phyloP scores from a whole-genome alignment of 2,329 filamentous ascomycete genomes.

The Trichoderma sp. region DNA sequence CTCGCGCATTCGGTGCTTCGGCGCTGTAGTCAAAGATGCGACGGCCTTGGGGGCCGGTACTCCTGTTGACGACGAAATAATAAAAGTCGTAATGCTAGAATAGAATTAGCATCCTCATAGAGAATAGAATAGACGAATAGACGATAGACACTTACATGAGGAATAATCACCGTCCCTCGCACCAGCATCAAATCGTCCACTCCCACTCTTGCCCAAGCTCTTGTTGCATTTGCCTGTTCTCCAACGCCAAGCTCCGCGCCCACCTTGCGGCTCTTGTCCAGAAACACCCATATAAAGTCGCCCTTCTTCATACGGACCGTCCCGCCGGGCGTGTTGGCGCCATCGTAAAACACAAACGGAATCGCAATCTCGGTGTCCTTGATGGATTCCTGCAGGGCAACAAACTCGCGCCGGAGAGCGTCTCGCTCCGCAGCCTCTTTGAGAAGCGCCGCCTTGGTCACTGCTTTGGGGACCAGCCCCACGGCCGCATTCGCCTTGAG shows the following conservation, averaged over 20 bases:
- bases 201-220: slow-evolving; percentile 89
- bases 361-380: slow-evolving; percentile 88
- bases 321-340: slow-evolving; percentile 84
- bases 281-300: slow-evolving; percentile 87
- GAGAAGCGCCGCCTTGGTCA: slow-evolving; percentile 72
- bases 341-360: slow-evolving; percentile 97
- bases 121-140: slow-evolving; percentile 27
- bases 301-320: slow-evolving; percentile 88
- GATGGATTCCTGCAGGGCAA: slow-evolving; percentile 79
- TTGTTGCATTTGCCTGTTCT: slow-evolving; percentile 63
- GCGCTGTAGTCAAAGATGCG: slow-evolving; percentile 75
- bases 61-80: slow-evolving; percentile 92
- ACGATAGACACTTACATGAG: slow-evolving; percentile 68
- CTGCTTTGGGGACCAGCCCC: slow-evolving; percentile 65
- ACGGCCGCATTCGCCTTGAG: slow-evolving; percentile 65
- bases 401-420: slow-evolving; percentile 77
- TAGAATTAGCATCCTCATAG: slow-evolving; percentile 14
- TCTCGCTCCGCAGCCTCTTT: slow-evolving; percentile 80
- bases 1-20: slow-evolving; percentile 44
- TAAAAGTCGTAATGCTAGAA: slow-evolving; percentile 93
- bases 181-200: slow-evolving; percentile 97
- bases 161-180: slow-evolving; percentile 85
- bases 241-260: slow-evolving; percentile 80
- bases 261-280: slow-evolving; percentile 88
- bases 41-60: slow-evolving; percentile 68